Conservation (phyloP, 257 asterid species). For the Solanum dulcamara region DNA sequence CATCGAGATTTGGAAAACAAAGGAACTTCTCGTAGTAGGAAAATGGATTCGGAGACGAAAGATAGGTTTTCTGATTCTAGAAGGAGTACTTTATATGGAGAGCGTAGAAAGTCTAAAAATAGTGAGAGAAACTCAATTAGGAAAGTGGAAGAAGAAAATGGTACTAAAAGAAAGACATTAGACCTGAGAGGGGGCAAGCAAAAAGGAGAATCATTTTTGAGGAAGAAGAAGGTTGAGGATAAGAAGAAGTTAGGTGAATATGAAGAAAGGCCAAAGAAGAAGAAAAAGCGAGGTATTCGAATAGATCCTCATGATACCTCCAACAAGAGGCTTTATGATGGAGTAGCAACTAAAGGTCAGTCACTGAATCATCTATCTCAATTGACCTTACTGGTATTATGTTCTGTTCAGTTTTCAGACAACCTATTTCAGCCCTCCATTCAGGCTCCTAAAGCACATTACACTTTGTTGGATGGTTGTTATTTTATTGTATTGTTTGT, state of each 20-base stretch:
- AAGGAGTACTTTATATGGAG: conserved; percentile 4
- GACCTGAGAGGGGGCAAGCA: conserved; percentile 15
- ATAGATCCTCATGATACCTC: conserved; percentile 74
- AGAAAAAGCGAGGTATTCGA: conserved; percentile 56
- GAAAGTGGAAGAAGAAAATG: conserved; percentile 9
- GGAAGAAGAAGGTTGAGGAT: conserved; percentile 31
- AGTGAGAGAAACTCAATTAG: conserved; percentile 17
- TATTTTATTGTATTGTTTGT: no score
- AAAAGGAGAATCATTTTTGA: conserved; percentile 16
- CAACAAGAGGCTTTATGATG: conserved; percentile 83
- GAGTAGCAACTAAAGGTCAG: conserved; percentile 35
- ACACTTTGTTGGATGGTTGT: no score
- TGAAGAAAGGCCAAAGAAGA: conserved; percentile 50
- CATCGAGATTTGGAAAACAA: conserved; percentile 11
- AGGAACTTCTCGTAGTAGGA: conserved; percentile 6
- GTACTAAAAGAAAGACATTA: conserved; percentile 7
- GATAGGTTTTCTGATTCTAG: conserved; percentile 10
- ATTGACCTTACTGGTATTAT: background rate
- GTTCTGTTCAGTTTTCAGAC: no score
- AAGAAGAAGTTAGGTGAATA: conserved; percentile 19
- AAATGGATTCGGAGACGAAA: conserved; percentile 12
- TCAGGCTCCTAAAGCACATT: no score
- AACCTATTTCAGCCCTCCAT: no score
- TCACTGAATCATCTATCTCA: background rate
- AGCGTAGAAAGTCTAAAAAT: conserved; percentile 15